Evolutionary conservation across 2,329 filamentous ascomycete species (phyloP), one percentile per base, ranked within the genome.

Genomic region (Ophiosphaerella korrae): DNA sequence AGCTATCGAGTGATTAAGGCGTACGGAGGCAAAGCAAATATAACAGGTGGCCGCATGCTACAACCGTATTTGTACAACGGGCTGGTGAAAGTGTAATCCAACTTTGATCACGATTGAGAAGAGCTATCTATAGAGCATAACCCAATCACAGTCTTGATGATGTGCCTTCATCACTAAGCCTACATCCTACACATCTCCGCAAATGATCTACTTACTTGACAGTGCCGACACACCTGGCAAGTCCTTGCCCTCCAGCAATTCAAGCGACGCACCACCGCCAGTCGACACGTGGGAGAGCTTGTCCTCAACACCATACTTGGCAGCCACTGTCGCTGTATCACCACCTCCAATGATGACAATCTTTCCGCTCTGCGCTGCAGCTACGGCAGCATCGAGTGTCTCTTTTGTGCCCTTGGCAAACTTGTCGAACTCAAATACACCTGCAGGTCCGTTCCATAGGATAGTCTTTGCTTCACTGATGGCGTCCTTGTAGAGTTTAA

Each of bases 211-310:
- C 79, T 86, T 86, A 80, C 80, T 85, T 78, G 92, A 97, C 75
- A 99, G 86, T 67, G 93, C 93, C 71, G 84, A 82, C 59, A 99
- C 92, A 82, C 94, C 94, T 50, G 94, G 94, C 71, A 99, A 83
- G 61, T 91, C 93, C 85, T 99, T 99, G 78, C 94, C 94, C 85
- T 99, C 94, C 58, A 99, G 86, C 69, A 99, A 82, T 84, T 99
- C 94, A 72, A 99, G 82, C 67, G 88, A 93, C 63, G 94, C 94
- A 79, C 94, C 94, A 72, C 94, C 94, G 66, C 94, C 94, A 29
- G 94, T 99, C 43, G 92, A 96, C 58, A 99, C 94, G 81, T 99
- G 94, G 82, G 92, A 97, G 72, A 97, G 84, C 86, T 97, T 95
- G 78, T 90, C 87, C 84, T 99, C 94, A 58, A 90, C 93, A 48